phyloP scores from a whole-genome alignment of 805 yeast species.

The Dipodascopsis uninucleata region DNA sequence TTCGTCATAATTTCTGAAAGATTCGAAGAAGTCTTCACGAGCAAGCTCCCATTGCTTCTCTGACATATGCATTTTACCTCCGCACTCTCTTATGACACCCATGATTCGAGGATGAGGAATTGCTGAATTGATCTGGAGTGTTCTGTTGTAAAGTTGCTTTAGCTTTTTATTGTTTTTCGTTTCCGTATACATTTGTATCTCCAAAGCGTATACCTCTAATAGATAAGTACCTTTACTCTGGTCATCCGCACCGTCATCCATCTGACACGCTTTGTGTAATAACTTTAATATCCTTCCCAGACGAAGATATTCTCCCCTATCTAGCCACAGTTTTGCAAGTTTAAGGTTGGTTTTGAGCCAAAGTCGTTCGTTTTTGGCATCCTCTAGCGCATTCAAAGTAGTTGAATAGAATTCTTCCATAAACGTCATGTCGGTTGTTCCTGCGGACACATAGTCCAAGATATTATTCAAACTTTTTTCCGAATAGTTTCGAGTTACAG shows the following conservation, averaged over 20 bases:
- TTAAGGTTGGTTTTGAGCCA: constrained; percentile 34
- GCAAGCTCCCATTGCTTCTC: constrained; percentile 58
- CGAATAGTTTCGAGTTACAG: constrained; percentile 34
- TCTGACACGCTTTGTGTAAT: constrained; percentile 27
- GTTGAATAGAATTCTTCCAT: constrained; percentile 32
- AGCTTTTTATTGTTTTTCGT: constrained; percentile 41
- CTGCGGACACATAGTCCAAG: constrained; percentile 32
- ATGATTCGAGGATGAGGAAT: constrained; percentile 72
- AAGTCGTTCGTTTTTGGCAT: constrained; percentile 33
- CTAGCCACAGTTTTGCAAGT: constrained; percentile 35
- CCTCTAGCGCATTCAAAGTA: constrained; percentile 31
- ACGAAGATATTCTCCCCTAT: constrained; percentile 27
- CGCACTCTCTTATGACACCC: constrained; percentile 74
- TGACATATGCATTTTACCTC: constrained; percentile 64
- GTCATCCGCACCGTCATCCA: constrained; percentile 29
- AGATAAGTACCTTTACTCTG: constrained; percentile 35
- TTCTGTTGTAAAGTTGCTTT: constrained; percentile 46
- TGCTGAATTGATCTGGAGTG: constrained; percentile 51
- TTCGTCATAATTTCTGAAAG: constrained; percentile 60
- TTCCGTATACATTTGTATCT: constrained; percentile 52
- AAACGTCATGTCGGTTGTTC: constrained; percentile 26
- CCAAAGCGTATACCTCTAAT: constrained; percentile 64
- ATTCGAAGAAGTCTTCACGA: constrained; percentile 50
- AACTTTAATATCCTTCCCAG: constrained; percentile 20
- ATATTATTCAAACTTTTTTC: constrained; percentile 38